Conservation (phyloP, 1,139 yeast genomes). For the Trichomonascaceae sp. region DNA sequence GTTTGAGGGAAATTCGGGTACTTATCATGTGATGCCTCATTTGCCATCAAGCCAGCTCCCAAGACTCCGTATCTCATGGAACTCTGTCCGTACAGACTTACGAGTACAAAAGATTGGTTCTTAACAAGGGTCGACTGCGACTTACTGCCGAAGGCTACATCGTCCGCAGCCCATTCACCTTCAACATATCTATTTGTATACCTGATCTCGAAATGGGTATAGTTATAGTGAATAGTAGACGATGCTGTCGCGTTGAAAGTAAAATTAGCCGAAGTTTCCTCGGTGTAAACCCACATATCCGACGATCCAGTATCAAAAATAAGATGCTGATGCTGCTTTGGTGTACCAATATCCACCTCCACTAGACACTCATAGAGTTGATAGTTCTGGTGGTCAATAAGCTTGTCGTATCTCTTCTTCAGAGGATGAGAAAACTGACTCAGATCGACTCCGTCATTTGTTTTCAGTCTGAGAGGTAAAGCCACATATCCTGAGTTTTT, state of each 20-base stretch:
- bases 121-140: constrained; percentile 19
- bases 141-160: constrained; percentile 34
- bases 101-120: neutral
- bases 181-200: constrained; percentile 26
- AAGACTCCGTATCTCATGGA: constrained; percentile 38
- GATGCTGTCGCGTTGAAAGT: constrained; percentile 21
- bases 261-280: constrained; percentile 21
- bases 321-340: constrained; percentile 34
- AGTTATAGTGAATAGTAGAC: constrained; percentile 18
- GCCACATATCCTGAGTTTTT: neutral
- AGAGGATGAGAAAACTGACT: neutral
- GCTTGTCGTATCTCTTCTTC: neutral
- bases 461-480: neutral
- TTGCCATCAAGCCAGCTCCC: constrained; percentile 42
- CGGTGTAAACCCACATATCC: constrained; percentile 40
- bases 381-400: neutral
- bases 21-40: neutral
- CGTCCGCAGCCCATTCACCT: constrained; percentile 48
- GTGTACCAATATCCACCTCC: constrained; percentile 39
- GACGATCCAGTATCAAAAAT: constrained; percentile 44
- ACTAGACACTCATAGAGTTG: constrained; percentile 33
- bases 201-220: constrained; percentile 18
- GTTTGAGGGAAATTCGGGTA: constrained; percentile 41
- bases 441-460: neutral
- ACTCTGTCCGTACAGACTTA: neutral